Evolutionary conservation across 164 flowering plant species (phyloP), one percentile per base, ranked within the genome.

Genomic region (Liriodendron chinense): DNA sequence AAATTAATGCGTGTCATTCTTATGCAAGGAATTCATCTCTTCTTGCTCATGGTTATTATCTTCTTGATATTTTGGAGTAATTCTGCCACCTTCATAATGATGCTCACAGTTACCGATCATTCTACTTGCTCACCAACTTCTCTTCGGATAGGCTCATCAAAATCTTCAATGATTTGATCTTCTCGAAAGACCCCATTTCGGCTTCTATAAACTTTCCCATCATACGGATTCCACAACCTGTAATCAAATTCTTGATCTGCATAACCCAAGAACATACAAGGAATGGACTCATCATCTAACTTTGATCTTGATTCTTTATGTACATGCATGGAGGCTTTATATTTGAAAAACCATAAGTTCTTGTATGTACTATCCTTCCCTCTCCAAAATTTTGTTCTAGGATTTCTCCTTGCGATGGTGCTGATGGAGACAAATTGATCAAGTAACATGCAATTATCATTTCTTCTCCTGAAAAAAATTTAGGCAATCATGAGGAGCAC

Each of bases 371-470:
- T 56, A n/a, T 71, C 73, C 3, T 23, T 53, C 2, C 18, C 53
- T 21, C 23, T 49, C 64, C 18, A 71, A 12, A 53, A n/a, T n/a
- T 23, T 2, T 23, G 18, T 24, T 71, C 3, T 2, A 0, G 28
- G 12, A 71, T 0, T 9, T 48, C 61, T 48, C 59, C 0, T 0
- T n/a, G 21, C 10, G n/a, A 43, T 13, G 61, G n/a, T 21, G 3
- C 56, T n/a, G 57, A 48, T 25, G 73, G 73, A 47, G 72, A 48
- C 26, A 20, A 43, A 16, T 70, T 70, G 12, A 70, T 70, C 26
- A 70, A 70, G 25, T 70, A 70, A 21, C 23, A 43, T 70, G 57
- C 2, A 6, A 10, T 48, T n/a, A 12, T 20, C 25, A 70, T 70
- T 14, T 53, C 72, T 10, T 70, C 61, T 13, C 24, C 5, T 3